Percentiles rank a stretch among this genome's conserved stretches.
phyloP scores from a whole-genome alignment of 148 eudicot species.

The Nepenthes gracilis region DNA sequence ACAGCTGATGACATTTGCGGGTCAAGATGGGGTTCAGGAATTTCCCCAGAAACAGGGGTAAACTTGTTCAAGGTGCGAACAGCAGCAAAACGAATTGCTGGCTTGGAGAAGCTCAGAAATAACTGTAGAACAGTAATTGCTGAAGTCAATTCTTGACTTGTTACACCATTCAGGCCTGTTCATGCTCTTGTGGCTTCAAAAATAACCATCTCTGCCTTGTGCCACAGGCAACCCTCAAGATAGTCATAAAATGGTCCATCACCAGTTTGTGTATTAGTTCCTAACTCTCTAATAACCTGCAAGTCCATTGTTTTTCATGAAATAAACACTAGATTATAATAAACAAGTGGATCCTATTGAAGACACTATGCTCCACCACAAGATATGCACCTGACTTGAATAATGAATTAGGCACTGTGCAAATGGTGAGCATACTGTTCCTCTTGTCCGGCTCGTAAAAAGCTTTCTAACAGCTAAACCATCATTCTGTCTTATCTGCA shows the following conservation, averaged over 20 bases:
- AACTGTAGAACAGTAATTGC: slow-evolving; percentile 94
- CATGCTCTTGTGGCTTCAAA: slow-evolving; percentile 97
- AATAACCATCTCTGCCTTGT: slow-evolving; percentile 99
- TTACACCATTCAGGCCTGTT: slow-evolving; percentile 81
- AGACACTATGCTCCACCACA: not conserved
- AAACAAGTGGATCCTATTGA: not conserved
- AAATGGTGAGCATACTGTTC: slow-evolving; percentile 87
- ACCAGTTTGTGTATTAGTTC: slow-evolving; percentile 52
- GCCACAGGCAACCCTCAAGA: slow-evolving; percentile 90
- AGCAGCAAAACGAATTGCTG: slow-evolving; percentile 95
- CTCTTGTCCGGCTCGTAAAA: slow-evolving; percentile 86
- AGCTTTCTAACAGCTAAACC: slow-evolving; percentile 95
- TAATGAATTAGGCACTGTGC: slow-evolving; percentile 97
- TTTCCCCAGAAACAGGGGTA: not conserved
- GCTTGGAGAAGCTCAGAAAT: slow-evolving; percentile 94
- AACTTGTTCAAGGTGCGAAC: slow-evolving; percentile 98
- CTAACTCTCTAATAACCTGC: slow-evolving; percentile 85
- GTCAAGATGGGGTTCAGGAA: not conserved
- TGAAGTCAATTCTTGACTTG: slow-evolving; percentile 88
- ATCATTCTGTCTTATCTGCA: slow-evolving; percentile 96
- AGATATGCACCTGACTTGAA: slow-evolving; percentile 66
- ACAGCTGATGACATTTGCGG: not conserved
- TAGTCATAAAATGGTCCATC: slow-evolving; percentile 93
- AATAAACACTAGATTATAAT: not conserved
- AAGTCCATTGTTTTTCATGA: not conserved